phyloP scores from a whole-genome alignment of 768 basidiomycete species.

The Leucosporidium creatinivorum region DNA sequence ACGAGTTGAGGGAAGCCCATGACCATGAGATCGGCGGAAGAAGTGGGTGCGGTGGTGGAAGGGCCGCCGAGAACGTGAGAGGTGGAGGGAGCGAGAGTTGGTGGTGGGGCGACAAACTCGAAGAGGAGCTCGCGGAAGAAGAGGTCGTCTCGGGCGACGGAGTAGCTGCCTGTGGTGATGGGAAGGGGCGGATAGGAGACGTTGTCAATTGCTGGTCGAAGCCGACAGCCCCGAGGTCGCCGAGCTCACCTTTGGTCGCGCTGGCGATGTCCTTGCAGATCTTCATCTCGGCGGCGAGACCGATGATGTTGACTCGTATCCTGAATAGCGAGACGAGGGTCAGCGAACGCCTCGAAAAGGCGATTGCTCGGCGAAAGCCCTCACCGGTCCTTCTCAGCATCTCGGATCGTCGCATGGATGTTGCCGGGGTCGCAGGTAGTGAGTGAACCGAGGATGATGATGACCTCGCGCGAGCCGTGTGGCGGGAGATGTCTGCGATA shows the following conservation, averaged over 20 bases:
- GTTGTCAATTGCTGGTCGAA: neutral
- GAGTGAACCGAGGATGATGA: constrained; percentile 87
- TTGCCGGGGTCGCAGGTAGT: constrained; percentile 97
- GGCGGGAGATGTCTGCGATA: constrained; percentile 80
- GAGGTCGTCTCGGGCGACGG: constrained; percentile 96
- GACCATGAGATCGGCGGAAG: constrained; percentile 87
- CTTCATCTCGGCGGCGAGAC: constrained; percentile 96
- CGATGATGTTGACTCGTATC: constrained; percentile 86
- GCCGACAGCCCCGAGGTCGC: neutral
- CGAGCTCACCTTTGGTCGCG: constrained; percentile 74
- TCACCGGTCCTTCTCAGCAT: constrained; percentile 58
- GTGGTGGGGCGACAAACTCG: constrained; percentile 90
- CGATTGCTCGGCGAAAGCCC: neutral
- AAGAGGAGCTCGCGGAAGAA: constrained; percentile 94
- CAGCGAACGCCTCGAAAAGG: neutral
- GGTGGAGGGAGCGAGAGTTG: constrained; percentile 41
- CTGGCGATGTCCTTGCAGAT: constrained; percentile 87
- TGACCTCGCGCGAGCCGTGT: constrained; percentile 89
- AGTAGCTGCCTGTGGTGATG: constrained; percentile 57
- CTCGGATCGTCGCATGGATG: constrained; percentile 87
- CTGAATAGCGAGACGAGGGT: constrained; percentile 41
- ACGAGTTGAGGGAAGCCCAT: constrained; percentile 93
- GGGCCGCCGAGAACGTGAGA: constrained; percentile 47
- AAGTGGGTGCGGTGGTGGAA: constrained; percentile 45
- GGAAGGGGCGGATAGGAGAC: constrained; percentile 11